Conservation (phyloP, 2,329 filamentous ascomycete species). For the Fusarium floridanum region DNA sequence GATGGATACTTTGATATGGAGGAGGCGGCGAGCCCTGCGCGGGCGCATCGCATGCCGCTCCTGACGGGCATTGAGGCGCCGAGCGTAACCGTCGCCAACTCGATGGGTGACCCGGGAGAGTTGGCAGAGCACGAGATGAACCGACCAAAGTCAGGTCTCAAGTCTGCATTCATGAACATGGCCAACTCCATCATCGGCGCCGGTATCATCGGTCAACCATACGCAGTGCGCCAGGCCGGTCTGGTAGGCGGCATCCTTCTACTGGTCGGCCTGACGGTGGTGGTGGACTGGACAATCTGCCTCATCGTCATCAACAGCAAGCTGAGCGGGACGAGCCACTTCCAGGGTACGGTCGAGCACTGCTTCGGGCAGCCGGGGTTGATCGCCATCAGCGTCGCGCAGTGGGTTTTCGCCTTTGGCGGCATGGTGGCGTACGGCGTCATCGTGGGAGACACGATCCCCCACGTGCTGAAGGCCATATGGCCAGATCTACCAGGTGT, state of each 20-base stretch:
- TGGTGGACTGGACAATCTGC: slow-evolving; percentile 97
- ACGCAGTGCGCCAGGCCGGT: slow-evolving; percentile 94
- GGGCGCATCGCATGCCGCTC: slow-evolving; percentile 73
- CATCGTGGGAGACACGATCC: slow-evolving; percentile 96
- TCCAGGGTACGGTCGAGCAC: slow-evolving; percentile 94
- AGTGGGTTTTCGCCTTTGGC: slow-evolving; percentile 98
- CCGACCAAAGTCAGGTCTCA: slow-evolving; percentile 86
- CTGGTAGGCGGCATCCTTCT: slow-evolving; percentile 83
- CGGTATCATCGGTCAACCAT: slow-evolving; percentile 86
- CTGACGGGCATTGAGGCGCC: slow-evolving; percentile 88
- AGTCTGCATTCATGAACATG: slow-evolving; percentile 99
- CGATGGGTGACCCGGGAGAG: slow-evolving; percentile 52
- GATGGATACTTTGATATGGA: slow-evolving; percentile 63
- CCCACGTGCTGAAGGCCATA: slow-evolving; percentile 85
- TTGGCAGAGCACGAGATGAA: slow-evolving; percentile 67
- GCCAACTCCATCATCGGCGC: slow-evolving; percentile 95
- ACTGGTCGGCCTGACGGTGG: slow-evolving; percentile 81
- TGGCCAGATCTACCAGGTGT: slow-evolving; percentile 81
- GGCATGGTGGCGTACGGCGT: slow-evolving; percentile 99
- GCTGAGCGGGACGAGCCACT: slow-evolving; percentile 91
- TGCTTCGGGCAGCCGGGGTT: slow-evolving; percentile 92
- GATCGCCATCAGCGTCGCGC: slow-evolving; percentile 88
- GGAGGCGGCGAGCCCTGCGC: slow-evolving; percentile 62
- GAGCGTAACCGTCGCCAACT: slow-evolving; percentile 76
- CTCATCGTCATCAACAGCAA: slow-evolving; percentile 98